These are phyloP conservation scores for Candida lessepsii DNA, from an alignment of 805 yeast genomes.

Conservation along the genomic window DNA sequence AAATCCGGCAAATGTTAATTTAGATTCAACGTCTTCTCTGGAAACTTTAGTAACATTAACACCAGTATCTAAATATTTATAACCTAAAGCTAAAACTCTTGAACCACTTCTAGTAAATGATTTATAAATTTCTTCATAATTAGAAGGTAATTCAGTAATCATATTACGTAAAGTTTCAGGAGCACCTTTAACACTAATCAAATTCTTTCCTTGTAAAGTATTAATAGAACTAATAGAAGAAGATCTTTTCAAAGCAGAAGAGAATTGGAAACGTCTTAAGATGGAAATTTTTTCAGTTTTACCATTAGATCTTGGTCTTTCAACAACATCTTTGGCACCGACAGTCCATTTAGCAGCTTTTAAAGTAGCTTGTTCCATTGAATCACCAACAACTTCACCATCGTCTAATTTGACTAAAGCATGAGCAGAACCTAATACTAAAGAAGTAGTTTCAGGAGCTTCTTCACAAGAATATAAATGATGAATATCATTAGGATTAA, in stretches of 20 bases:
- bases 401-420: slow-evolving; percentile 92
- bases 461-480: slow-evolving; percentile 55
- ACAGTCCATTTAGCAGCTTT: slow-evolving; percentile 85
- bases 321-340: slow-evolving; percentile 70
- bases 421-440: slow-evolving; percentile 90
- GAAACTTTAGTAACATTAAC: slow-evolving; percentile 53
- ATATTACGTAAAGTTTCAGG: slow-evolving; percentile 90
- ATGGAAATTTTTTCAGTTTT: slow-evolving; percentile 58
- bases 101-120: slow-evolving; percentile 93
- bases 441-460: slow-evolving; percentile 67
- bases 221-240: slow-evolving; percentile 70
- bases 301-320: slow-evolving; percentile 33
- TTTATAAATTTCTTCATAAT: slow-evolving; percentile 83
- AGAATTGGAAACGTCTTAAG: slow-evolving; percentile 93
- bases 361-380: slow-evolving; percentile 97
- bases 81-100: slow-evolving; percentile 93
- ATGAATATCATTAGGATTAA: slow-evolving; percentile 50
- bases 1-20: slow-evolving; percentile 82
- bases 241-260: slow-evolving; percentile 93
- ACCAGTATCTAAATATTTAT: slow-evolving; percentile 61
- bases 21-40: slow-evolving; percentile 75
- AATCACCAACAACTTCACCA: slow-evolving; percentile 98
- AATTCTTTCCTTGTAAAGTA: slow-evolving; percentile 46
- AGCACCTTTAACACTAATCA: slow-evolving; percentile 95
- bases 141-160: slow-evolving; percentile 66